These are phyloP conservation scores for Taxawa tesnikishii DNA, from an alignment of 2,329 filamentous ascomycete genomes.

Conservation along the genomic window DNA sequence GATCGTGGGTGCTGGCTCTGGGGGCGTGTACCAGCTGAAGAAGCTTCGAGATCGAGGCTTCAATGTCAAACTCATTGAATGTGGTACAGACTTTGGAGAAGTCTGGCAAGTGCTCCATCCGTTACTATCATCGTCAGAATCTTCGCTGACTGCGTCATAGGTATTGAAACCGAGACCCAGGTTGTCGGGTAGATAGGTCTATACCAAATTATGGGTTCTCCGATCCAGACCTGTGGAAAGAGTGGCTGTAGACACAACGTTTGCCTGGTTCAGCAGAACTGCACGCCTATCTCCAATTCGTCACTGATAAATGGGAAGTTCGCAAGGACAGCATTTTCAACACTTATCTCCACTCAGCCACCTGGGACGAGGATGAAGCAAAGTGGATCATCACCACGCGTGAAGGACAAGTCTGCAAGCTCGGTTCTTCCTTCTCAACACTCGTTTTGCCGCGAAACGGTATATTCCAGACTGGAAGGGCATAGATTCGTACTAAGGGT, in stretches of 20 bases:
- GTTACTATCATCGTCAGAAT: too few relatives aligned
- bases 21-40: slow-evolving; percentile 29
- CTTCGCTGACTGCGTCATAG: too few relatives aligned
- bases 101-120: too few relatives aligned
- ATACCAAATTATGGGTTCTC: slow-evolving; percentile 18
- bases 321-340: slow-evolving; percentile 47
- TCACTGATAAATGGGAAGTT: slow-evolving; percentile 41
- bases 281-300: slow-evolving; percentile 46
- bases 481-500: slow-evolving; percentile 47
- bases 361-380: slow-evolving; percentile 35
- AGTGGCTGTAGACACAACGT: slow-evolving; percentile 38
- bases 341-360: slow-evolving; percentile 39
- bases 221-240: slow-evolving; percentile 23
- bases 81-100: slow-evolving; percentile 19
- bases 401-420: slow-evolving; percentile 38
- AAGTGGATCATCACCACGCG: slow-evolving; percentile 40
- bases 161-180: slow-evolving; percentile 21
- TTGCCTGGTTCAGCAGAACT: slow-evolving; percentile 32
- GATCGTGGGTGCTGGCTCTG: slow-evolving; percentile 27
- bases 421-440: slow-evolving; percentile 42
- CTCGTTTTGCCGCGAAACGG: slow-evolving; percentile 48
- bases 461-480: slow-evolving; percentile 50
- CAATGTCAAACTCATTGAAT: slow-evolving; percentile 17
- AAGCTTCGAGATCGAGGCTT: slow-evolving; percentile 24
- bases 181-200: slow-evolving; percentile 33